phyloP scores from a whole-genome alignment of 768 basidiomycete species.

The Tricholomella constricta region DNA sequence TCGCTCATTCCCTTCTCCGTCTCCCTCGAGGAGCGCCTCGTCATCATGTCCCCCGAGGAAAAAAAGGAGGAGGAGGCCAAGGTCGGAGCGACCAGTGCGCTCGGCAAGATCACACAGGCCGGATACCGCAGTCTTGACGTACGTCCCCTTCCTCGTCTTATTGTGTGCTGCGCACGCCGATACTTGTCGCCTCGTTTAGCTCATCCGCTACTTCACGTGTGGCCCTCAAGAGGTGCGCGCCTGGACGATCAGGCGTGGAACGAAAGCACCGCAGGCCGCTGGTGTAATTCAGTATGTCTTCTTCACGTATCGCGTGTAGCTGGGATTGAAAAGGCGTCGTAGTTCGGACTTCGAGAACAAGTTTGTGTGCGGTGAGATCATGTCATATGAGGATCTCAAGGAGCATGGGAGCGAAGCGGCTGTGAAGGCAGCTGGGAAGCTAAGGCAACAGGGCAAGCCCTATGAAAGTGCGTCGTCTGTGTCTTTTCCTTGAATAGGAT shows the following conservation, averaged over 20 bases:
- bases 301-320: neutral
- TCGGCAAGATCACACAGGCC: conserved; percentile 94
- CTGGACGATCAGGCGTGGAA: conserved; percentile 95
- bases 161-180: neutral
- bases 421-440: conserved; percentile 94
- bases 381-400: conserved; percentile 87
- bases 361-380: conserved; percentile 97
- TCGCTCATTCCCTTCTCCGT: conserved; percentile 97
- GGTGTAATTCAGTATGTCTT: conserved; percentile 91
- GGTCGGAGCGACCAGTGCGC: conserved; percentile 69
- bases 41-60: conserved; percentile 61
- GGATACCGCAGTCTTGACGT: conserved; percentile 89
- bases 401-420: conserved; percentile 88
- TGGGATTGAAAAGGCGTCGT: neutral
- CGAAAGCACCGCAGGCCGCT: conserved; percentile 95
- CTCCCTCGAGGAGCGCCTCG: conserved; percentile 89
- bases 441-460: conserved; percentile 94
- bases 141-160: conserved; percentile 24
- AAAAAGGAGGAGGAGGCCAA: conserved; percentile 78
- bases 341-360: conserved; percentile 98
- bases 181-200: conserved; percentile 39
- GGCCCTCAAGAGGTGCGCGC: conserved; percentile 97
- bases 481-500: conserved; percentile 3
- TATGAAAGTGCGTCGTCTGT: conserved; percentile 77
- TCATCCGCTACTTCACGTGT: conserved; percentile 96